Base-by-base conservation (phyloP, 768 basidiomycete species). In the Hericium erinaceus region DNA sequence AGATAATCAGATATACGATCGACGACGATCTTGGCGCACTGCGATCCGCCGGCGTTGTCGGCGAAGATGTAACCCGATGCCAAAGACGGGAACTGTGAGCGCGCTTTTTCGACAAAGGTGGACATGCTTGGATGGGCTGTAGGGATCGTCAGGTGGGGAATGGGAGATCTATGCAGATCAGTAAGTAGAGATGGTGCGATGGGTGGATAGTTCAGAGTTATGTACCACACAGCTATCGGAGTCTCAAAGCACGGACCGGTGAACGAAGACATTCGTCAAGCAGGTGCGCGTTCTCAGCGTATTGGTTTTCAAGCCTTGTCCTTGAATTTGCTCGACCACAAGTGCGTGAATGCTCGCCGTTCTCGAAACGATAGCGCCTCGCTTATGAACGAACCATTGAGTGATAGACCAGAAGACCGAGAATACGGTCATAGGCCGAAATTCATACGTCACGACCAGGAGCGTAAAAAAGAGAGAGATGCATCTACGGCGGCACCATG, bases 41-140 rank as follows among this genome's bases (percentile, higher is more conserved):
- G 88, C 2, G 87, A 88, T 8, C 87, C 88, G 0, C 87, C 88
- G 0, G 88, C 89, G 58, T 87, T 90, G 72, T 89, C 88, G 2
- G 76, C 89, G 64, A 80, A 89, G 59, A 87, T 77, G 64, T 76
- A 89, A 1, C 81, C 82, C 1, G 75, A 71, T 33, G 73, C 67
- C 26, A 90, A 72, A 3, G 83, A 70, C 3, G 86, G 88, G 66
- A 90, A 89, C 39, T 78, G 77, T 33, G 78, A 73, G 55, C 85
- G 80, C 48, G 77, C 82, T 63, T 72, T 69, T 16, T 67, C 63
- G 24, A 85, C 72, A 68, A 56, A 56, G 41, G 41, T 40, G 18
- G 55, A 18, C 58, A 59, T 59, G 41, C 26, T 41, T 53, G 11
- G 15, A 18, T 44, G 15, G 3, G 11, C 15, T 16, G 41, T 15